phyloP scores from a whole-genome alignment of 345 rosid genomes.

The Fremontodendron californicum region DNA sequence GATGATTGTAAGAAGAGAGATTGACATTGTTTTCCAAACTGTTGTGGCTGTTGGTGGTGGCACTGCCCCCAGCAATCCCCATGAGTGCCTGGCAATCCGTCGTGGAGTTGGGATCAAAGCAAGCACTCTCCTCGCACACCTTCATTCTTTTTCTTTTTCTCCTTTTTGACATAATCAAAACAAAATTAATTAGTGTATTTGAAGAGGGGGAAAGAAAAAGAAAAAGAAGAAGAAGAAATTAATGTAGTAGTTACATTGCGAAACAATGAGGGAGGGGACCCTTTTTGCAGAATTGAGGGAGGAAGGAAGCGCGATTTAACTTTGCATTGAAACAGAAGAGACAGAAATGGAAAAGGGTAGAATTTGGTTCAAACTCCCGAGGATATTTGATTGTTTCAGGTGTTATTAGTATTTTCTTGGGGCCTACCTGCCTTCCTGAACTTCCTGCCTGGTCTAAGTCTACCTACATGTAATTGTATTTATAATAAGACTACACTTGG shows the following conservation, averaged over 20 bases:
- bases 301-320: neutral
- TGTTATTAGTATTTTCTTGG: neutral
- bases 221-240: no score
- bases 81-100: conserved; percentile 17
- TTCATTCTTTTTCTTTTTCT: no score
- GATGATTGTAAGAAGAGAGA: conserved; percentile 38
- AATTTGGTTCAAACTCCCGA: neutral
- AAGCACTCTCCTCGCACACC: conserved; percentile 45
- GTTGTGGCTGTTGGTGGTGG: conserved; percentile 32
- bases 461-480: no score
- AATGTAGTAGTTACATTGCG: neutral
- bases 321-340: neutral
- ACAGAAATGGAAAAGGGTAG: neutral
- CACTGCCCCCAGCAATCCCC: conserved; percentile 3
- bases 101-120: conserved; percentile 39
- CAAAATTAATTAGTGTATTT: no score
- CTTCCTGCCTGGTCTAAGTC: no score
- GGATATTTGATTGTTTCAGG: neutral
- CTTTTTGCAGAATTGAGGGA: neutral
- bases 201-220: neutral
- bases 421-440: no score
- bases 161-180: no score
- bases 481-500: no score
- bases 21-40: conserved; percentile 39
- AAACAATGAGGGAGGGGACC: neutral